Evolutionary conservation across 2,329 filamentous ascomycete genomes (phyloP).

Genomic region (Diplodia scrobiculata): DNA sequence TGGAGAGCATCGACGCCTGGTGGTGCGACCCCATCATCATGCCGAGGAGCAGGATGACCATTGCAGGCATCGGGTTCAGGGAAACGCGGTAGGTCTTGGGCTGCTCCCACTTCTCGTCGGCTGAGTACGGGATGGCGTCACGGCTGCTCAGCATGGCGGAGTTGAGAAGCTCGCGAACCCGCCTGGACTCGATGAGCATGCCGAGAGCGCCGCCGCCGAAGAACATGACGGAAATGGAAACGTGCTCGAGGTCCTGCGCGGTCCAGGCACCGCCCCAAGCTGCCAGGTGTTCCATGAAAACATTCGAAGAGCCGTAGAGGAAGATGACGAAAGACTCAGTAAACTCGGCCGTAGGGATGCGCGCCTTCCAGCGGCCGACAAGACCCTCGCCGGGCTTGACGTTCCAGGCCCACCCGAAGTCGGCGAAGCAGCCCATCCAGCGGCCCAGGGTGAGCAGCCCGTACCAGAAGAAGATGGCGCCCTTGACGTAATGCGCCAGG

Average conservation of each 20-base stretch:
- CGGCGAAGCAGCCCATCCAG: constrained; percentile 86
- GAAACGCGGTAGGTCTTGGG: constrained; percentile 73
- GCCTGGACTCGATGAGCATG: constrained; percentile 75
- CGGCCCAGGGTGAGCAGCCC: constrained; percentile 83
- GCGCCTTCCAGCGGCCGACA: constrained; percentile 63
- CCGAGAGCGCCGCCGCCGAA: constrained; percentile 85
- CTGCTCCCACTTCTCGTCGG: constrained; percentile 54
- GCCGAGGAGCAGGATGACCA: constrained; percentile 83
- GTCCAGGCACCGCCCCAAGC: constrained; percentile 71
- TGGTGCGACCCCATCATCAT: constrained; percentile 96
- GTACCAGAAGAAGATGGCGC: constrained; percentile 92
- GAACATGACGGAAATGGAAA: constrained; percentile 91
- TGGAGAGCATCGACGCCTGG: constrained; percentile 78
- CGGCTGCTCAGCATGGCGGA: constrained; percentile 49
- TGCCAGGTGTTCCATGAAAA: constrained; percentile 87
- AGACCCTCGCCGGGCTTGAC: constrained; percentile 64
- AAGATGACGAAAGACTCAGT: constrained; percentile 88
- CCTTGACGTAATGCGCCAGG: constrained; percentile 91
- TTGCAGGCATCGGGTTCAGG: constrained; percentile 82
- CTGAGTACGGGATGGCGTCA: constrained; percentile 42
- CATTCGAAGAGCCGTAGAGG: constrained; percentile 83
- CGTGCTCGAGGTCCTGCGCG: constrained; percentile 81
- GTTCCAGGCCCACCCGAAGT: constrained; percentile 96
- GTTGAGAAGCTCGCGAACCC: constrained; percentile 67
- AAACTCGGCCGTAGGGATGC: constrained; percentile 77